These are phyloP conservation scores for Ramaria sp. DNA, from an alignment of 768 basidiomycete species.

Conservation along the genomic window DNA sequence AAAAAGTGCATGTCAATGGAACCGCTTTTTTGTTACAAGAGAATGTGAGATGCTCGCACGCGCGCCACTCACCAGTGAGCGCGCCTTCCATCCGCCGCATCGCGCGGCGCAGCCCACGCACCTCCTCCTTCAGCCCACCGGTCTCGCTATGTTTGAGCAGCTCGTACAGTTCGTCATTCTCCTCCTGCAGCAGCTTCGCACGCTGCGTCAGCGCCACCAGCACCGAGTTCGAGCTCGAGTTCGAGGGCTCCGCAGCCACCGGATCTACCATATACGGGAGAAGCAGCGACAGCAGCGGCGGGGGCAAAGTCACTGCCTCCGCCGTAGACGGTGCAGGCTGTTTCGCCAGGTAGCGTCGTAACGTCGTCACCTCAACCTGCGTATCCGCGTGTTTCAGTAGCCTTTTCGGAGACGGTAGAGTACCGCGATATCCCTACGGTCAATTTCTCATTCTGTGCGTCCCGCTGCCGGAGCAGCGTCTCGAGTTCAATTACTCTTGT, in stretches of 20 bases:
- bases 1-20: slow-evolving; percentile 1
- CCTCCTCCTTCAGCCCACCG: slow-evolving; percentile 74
- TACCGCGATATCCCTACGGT: slow-evolving; percentile 38
- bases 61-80: slow-evolving; percentile 48
- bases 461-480: slow-evolving; percentile 61
- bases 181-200: slow-evolving; percentile 63
- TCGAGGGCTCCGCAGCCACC: slow-evolving; percentile 18
- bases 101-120: slow-evolving; percentile 52
- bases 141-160: slow-evolving; percentile 66
- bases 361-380: slow-evolving; percentile 63
- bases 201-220: slow-evolving; percentile 68
- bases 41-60: slow-evolving; percentile 11
- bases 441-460: slow-evolving; percentile 59
- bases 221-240: slow-evolving; percentile 38
- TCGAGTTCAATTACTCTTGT: slow-evolving; percentile 76
- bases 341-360: slow-evolving; percentile 52
- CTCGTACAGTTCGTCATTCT: slow-evolving; percentile 80
- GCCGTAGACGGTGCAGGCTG: slow-evolving; percentile 50
- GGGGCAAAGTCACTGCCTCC: slow-evolving; percentile 59
- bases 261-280: slow-evolving; percentile 52
- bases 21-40: slow-evolving; percentile 8
- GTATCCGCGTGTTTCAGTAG: slow-evolving; percentile 6
- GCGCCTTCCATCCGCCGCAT: slow-evolving; percentile 64
- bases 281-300: slow-evolving; percentile 55
- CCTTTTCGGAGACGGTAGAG: slow-evolving; percentile 8